Conservation (phyloP, 1,284 basidiomycete genomes). For the Rhodotorula sp. region DNA sequence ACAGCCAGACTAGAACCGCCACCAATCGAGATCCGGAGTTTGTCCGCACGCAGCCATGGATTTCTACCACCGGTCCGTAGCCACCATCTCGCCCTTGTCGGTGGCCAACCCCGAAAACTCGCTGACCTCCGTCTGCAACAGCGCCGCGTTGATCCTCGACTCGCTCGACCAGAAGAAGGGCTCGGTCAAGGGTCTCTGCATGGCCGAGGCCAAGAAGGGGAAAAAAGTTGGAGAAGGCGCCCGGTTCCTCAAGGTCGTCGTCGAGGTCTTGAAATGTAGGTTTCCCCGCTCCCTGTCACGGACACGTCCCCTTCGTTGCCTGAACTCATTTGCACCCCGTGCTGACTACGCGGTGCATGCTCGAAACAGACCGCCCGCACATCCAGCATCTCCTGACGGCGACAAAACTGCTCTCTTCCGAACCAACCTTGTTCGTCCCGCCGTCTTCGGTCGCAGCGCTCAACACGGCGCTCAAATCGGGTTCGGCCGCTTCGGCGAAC, state of each 20-base stretch:
- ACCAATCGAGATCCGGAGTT: not conserved
- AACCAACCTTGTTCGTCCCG: constrained; percentile 39
- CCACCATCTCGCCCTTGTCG: too few species aligned
- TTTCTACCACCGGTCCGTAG: constrained; percentile 36
- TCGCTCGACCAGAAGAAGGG: constrained; percentile 79
- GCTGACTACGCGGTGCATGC: not conserved
- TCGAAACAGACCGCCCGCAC: constrained; percentile 36
- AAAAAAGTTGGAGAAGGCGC: constrained; percentile 66
- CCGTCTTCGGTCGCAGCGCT: constrained; percentile 25
- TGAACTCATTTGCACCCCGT: not conserved
- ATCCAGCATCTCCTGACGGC: constrained; percentile 32
- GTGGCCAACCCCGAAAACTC: not conserved
- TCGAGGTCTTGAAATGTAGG: constrained; percentile 90
- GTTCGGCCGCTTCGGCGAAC: constrained; percentile 23
- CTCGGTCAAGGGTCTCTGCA: constrained; percentile 75
- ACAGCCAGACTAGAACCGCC: not conserved
- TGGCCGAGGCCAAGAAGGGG: constrained; percentile 57
- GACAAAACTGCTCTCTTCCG: constrained; percentile 33
- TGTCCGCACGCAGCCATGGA: constrained; percentile 21
- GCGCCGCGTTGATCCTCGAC: constrained; percentile 69
- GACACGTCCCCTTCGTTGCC: not conserved
- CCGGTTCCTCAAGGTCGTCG: constrained; percentile 57
- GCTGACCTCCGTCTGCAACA: not conserved
- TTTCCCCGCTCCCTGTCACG: not conserved
- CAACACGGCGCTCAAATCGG: constrained; percentile 25